phyloP scores from a whole-genome alignment of 805 yeast genomes.

The Candida glaebosa region DNA sequence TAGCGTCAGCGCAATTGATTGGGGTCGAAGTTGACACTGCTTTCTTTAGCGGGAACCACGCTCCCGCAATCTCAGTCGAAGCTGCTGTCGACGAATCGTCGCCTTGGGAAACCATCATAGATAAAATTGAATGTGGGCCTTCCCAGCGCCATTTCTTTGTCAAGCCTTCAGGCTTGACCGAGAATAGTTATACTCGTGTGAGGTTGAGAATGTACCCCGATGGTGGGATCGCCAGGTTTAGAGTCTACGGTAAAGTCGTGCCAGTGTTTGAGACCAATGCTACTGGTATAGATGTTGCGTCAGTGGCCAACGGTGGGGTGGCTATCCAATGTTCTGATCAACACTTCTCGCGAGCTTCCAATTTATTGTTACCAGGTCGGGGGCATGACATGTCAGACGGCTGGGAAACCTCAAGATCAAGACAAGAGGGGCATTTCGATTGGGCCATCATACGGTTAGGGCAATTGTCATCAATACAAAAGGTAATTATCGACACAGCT shows the following conservation, averaged over 20 bases:
- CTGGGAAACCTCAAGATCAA: constrained; percentile 94
- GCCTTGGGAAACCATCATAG: constrained; percentile 70
- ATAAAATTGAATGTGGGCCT: constrained; percentile 82
- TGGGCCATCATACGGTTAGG: constrained; percentile 89
- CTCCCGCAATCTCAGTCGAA: constrained; percentile 85
- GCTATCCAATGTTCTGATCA: constrained; percentile 83
- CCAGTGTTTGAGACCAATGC: constrained; percentile 58
- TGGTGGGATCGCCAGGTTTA: constrained; percentile 95
- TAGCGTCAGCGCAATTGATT: constrained; percentile 68
- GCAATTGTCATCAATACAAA: constrained; percentile 50
- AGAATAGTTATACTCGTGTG: constrained; percentile 66
- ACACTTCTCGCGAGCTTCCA: constrained; percentile 91
- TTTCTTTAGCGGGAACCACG: constrained; percentile 92
- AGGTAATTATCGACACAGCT: constrained; percentile 82
- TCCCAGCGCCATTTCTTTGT: constrained; percentile 79
- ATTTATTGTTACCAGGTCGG: constrained; percentile 86
- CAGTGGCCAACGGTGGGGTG: constrained; percentile 84
- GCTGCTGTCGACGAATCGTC: constrained; percentile 44
- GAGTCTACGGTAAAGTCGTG: constrained; percentile 79
- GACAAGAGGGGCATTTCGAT: constrained; percentile 80
- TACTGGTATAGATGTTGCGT: constrained; percentile 63
- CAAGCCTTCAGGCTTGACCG: constrained; percentile 52
- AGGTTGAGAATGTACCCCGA: constrained; percentile 93
- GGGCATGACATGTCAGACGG: constrained; percentile 98
- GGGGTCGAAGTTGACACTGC: constrained; percentile 94